Conservation (phyloP, 2,329 filamentous ascomycete species). For the Alternaria ventricosa region DNA sequence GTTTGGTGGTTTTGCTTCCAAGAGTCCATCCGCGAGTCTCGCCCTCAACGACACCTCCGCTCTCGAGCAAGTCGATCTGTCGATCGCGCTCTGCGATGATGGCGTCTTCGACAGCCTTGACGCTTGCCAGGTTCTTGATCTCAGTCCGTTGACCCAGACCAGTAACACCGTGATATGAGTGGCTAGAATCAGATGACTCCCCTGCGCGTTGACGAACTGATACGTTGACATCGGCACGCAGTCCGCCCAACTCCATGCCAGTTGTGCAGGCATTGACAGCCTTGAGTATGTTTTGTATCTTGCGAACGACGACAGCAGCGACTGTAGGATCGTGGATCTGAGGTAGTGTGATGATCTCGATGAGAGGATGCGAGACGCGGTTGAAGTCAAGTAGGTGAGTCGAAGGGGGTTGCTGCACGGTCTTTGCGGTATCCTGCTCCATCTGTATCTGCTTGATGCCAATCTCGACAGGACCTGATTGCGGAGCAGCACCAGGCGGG, state of each 20-base stretch:
- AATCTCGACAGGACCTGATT: slow-evolving; percentile 71
- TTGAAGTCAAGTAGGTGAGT: slow-evolving; percentile 90
- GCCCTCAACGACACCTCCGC: slow-evolving; percentile 75
- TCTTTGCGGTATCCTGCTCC: slow-evolving; percentile 98
- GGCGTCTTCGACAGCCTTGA: slow-evolving; percentile 94
- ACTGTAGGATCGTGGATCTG: slow-evolving; percentile 86
- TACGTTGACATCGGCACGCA: slow-evolving; percentile 95
- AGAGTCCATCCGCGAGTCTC: slow-evolving; percentile 95
- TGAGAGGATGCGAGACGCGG: slow-evolving; percentile 84
- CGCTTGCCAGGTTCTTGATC: slow-evolving; percentile 95
- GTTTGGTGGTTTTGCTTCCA: slow-evolving; percentile 79
- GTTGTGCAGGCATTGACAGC: slow-evolving; percentile 84
- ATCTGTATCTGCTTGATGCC: slow-evolving; percentile 94
- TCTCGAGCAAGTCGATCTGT: slow-evolving; percentile 81
- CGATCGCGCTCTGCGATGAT: slow-evolving; percentile 89
- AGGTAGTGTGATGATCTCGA: slow-evolving; percentile 94
- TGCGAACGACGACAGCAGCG: slow-evolving; percentile 86
- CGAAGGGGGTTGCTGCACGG: slow-evolving; percentile 75
- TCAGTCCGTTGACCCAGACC: slow-evolving; percentile 87
- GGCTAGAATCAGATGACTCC: slow-evolving; percentile 31
- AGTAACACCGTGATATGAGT: slow-evolving; percentile 63
- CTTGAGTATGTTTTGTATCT: slow-evolving; percentile 81
- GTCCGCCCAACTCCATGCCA: slow-evolving; percentile 90
- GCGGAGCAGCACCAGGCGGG: slow-evolving; percentile 68
- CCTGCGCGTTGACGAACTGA: slow-evolving; percentile 69